These are phyloP conservation scores for Spinacia oleracea DNA, from an alignment of 179 eudicot genomes.

Conservation along the genomic window DNA sequence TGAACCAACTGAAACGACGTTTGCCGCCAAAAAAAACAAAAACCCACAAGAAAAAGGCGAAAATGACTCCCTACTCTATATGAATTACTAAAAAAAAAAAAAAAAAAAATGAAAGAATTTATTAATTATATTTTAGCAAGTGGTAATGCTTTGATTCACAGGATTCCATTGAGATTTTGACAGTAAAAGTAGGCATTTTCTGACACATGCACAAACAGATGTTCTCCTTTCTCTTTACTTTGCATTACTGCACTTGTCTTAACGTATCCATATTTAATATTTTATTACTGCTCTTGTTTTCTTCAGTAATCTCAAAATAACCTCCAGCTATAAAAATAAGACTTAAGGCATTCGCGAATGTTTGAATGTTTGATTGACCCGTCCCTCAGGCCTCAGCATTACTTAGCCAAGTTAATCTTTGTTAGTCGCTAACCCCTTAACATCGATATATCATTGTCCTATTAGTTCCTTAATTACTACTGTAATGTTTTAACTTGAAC, in stretches of 20 bases:
- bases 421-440: background rate
- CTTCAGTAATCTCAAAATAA: conserved; percentile 9
- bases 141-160: conserved; percentile 11
- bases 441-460: background rate
- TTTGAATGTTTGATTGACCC: no score
- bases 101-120: background rate
- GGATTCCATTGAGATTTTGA: background rate
- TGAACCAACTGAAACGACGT: conserved; percentile 9
- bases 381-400: no score
- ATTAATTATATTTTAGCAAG: background rate
- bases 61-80: conserved; percentile 1
- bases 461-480: background rate
- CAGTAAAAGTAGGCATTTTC: conserved; percentile 6
- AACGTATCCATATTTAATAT: background rate
- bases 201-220: conserved; percentile 12
- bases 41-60: conserved; percentile 1
- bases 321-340: conserved; percentile 6
- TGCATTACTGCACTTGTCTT: conserved; percentile 11
- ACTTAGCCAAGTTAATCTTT: no score
- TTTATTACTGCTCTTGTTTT: conserved; percentile 21
- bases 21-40: conserved; percentile 20
- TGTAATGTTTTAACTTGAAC: no score
- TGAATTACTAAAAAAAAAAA: background rate
- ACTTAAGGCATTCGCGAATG: background rate
- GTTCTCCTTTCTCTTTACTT: background rate